Percentiles rank a stretch among this genome's conserved stretches.
Evolutionary conservation across 1,284 basidiomycete species (phyloP).

Genomic region (Paramarasmius palmivorus): DNA sequence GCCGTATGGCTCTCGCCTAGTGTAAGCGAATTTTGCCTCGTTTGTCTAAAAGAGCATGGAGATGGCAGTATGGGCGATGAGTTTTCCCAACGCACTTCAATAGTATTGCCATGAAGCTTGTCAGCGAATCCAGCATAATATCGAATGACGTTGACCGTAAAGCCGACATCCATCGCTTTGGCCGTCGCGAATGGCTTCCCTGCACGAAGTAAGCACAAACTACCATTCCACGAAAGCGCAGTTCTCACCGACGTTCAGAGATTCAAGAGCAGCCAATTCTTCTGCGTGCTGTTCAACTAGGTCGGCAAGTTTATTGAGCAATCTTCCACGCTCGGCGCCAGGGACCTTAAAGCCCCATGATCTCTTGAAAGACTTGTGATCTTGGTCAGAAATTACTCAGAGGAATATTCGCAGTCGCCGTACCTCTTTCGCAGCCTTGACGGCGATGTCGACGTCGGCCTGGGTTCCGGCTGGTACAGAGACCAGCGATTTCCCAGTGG

Average conservation of each 20-base stretch:
- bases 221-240: background rate
- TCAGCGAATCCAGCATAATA: conserved; percentile 55
- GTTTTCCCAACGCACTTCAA: conserved; percentile 49
- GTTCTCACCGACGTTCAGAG: conserved; percentile 63
- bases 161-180: conserved; percentile 50
- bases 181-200: conserved; percentile 57
- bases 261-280: conserved; percentile 71
- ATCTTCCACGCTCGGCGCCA: conserved; percentile 60
- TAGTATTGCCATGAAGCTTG: conserved; percentile 67
- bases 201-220: conserved; percentile 12
- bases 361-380: conserved; percentile 53
- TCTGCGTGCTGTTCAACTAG: conserved; percentile 71
- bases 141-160: conserved; percentile 46
- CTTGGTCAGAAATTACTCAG: background rate
- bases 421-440: conserved; percentile 68
- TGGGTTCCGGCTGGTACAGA: conserved; percentile 61
- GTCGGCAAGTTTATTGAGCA: conserved; percentile 68
- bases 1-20: conserved; percentile 88
- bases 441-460: conserved; percentile 73
- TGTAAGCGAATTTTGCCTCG: conserved; percentile 68
- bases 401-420: background rate
- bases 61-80: too few relatives aligned
- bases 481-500: conserved; percentile 68
- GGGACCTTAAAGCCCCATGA: conserved; percentile 66
- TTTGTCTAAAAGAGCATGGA: too few relatives aligned